Percentiles rank a stretch among this genome's conserved stretches.
These are phyloP conservation scores for Catharanthus roseus DNA, from an alignment of 257 asterid species.

Conservation along the genomic window DNA sequence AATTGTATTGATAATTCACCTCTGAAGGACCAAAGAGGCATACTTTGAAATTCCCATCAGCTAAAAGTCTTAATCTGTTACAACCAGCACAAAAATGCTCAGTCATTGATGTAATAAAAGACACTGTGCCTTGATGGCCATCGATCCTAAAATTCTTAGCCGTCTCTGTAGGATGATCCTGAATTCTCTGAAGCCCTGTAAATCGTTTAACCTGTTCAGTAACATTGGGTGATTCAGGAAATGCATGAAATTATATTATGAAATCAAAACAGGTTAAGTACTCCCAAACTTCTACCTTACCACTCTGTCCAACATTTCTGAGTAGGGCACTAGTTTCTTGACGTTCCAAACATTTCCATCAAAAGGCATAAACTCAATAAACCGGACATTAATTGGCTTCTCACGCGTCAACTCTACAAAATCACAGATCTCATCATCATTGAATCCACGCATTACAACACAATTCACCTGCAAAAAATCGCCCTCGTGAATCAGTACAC, in stretches of 20 bases:
- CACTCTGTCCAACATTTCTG: slow-evolving; percentile 92
- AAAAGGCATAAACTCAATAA: slow-evolving; percentile 96
- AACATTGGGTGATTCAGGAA: slow-evolving; percentile 31
- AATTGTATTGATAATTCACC: slow-evolving; percentile 34
- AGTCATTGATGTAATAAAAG: slow-evolving; percentile 95
- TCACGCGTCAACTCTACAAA: slow-evolving; percentile 90
- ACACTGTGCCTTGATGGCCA: slow-evolving; percentile 82
- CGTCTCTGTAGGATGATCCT: slow-evolving; percentile 84
- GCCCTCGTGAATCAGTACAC: slow-evolving; percentile 2
- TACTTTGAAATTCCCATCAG: slow-evolving; percentile 96
- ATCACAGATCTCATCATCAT: slow-evolving; percentile 90
- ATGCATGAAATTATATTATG: slow-evolving; percentile 12
- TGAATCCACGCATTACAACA: slow-evolving; percentile 98
- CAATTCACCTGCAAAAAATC: slow-evolving; percentile 68
- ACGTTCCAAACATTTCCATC: slow-evolving; percentile 99
- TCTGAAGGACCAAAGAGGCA: slow-evolving; percentile 98
- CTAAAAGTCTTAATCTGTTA: slow-evolving; percentile 84
- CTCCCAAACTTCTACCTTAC: slow-evolving; percentile 57
- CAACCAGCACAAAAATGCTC: slow-evolving; percentile 98
- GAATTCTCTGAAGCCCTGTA: slow-evolving; percentile 66
- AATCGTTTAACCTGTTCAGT: slow-evolving; percentile 66
- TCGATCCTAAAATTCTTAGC: slow-evolving; percentile 87
- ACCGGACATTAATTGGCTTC: slow-evolving; percentile 86
- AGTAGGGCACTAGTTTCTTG: slow-evolving; percentile 89
- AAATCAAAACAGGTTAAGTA: slow-evolving; percentile 14